A percentile compares a stretch with the other conserved stretches of the same genome.
Evolutionary conservation across 345 rosid genomes (phyloP).

Genomic region (Noccaea caerulescens): DNA sequence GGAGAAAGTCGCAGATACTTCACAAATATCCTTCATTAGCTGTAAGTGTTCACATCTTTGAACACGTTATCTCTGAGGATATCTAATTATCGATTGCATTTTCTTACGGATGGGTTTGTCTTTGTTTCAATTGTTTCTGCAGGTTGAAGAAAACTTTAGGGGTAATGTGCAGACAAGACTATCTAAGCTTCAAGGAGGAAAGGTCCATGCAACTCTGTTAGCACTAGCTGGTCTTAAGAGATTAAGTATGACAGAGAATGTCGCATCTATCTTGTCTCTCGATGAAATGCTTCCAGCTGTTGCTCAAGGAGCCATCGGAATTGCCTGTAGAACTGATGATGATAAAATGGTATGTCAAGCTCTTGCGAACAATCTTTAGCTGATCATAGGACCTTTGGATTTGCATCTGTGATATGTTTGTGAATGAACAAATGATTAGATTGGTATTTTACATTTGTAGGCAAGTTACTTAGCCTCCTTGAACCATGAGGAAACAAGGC

Average conservation of each 20-base stretch:
- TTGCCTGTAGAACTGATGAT: constrained; percentile 83
- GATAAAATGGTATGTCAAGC: constrained; percentile 72
- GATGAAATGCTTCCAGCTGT: constrained; percentile 99
- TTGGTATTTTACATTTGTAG: constrained; percentile 48
- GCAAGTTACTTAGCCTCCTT: constrained; percentile 74
- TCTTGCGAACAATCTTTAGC: constrained; percentile 1
- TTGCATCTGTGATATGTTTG: not conserved
- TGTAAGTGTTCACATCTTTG: constrained; percentile 50
- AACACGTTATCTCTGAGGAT: not conserved
- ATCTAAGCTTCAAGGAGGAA: constrained; percentile 83
- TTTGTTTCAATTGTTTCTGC: constrained; percentile 21
- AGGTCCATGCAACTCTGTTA: constrained; percentile 84
- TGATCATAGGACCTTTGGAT: not conserved
- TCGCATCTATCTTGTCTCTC: constrained; percentile 68
- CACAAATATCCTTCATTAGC: constrained; percentile 77
- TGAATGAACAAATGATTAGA: too few species aligned
- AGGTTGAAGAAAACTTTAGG: constrained; percentile 91
- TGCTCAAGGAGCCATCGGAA: constrained; percentile 99
- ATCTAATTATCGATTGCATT: too few species aligned
- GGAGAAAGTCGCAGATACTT: constrained; percentile 95
- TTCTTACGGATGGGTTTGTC: constrained; percentile 11
- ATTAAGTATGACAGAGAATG: constrained; percentile 86
- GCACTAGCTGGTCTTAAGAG: constrained; percentile 98
- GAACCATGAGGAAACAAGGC: constrained; percentile 93
- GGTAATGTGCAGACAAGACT: constrained; percentile 97